Evolutionary conservation across 2,329 filamentous ascomycete species (phyloP), one percentile per base, ranked within the genome.

Genomic region (Aspergillus awamori): DNA sequence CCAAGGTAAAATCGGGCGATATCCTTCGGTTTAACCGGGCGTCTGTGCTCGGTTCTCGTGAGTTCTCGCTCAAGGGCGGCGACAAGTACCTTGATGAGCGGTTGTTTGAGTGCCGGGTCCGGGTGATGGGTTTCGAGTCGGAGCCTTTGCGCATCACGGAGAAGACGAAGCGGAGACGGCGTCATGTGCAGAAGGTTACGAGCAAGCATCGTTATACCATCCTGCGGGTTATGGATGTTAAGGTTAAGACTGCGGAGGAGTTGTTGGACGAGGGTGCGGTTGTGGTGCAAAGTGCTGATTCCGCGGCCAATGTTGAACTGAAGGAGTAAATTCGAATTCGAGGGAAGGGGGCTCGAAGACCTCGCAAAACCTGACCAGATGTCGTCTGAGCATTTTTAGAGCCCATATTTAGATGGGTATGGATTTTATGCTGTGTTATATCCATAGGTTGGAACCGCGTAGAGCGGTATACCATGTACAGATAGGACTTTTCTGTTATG

Each of bases 131-230:
- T 5, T 86, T 90, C 6, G 95, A 98, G 80, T 86, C 87, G 60
- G 91, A 93, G 80, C 91, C 91, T 36, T 76, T 94, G 80, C 82
- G 91, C 60, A 81, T 88, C 69, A 91, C 91, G 81, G 83, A 91
- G 79, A 94, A 94, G 85, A 94, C 86, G 70, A 93, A 93, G 85
- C 80, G 87, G 82, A 90, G 89, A 73, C 82, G 86, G 69, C 79
- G 87, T 65, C 83, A 86, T 73, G 84, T 86, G 53, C 92, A 88
- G 82, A 87, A 85, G 61, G 89, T 95, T 8, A 89, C 84, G 81
- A 97, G 92, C 82, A 97, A 99, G 85, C 92, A 96, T 75, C 84
- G 86, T 71, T 97, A 90, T 77, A 99, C 95, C 2, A 86, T 97
- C 22, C 74, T 99, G 77, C 85, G 88, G 72, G 90, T 99, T 65